These are phyloP conservation scores for Thymus mandschuricus DNA, from an alignment of 257 asterid genomes.

Conservation along the genomic window DNA sequence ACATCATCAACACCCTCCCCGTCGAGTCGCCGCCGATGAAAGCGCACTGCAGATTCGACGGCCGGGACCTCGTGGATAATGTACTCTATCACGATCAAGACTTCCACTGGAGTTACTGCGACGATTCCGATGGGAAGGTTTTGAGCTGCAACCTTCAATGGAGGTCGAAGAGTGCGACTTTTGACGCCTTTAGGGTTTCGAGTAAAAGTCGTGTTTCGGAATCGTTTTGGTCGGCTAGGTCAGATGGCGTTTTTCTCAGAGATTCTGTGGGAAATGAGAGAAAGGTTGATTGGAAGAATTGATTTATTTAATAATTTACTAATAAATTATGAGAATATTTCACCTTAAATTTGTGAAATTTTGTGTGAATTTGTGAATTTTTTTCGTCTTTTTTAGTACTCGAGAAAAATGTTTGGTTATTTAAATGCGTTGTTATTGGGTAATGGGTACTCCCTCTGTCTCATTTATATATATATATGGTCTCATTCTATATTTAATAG, in stretches of 20 bases:
- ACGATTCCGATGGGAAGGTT: background rate
- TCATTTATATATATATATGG: no score
- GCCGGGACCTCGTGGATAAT: background rate
- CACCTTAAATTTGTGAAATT: background rate
- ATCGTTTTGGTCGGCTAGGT: background rate
- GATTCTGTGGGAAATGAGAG: background rate
- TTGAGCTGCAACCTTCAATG: background rate
- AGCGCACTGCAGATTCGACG: background rate
- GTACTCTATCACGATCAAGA: slow-evolving; percentile 7
- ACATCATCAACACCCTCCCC: background rate
- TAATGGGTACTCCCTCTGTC: no score
- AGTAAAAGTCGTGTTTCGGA: background rate
- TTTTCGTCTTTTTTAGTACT: no score
- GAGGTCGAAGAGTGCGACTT: background rate
- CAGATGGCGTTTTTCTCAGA: slow-evolving; percentile 1
- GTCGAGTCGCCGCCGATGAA: background rate
- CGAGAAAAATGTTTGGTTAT: no score
- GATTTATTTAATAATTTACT: background rate
- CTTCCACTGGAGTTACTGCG: slow-evolving; percentile 8
- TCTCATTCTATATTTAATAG: no score
- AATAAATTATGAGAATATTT: background rate
- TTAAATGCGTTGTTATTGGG: no score
- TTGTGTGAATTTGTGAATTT: background rate
- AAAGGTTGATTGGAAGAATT: background rate
- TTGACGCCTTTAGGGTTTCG: slow-evolving; percentile 11